These are phyloP conservation scores for Penicillium sp. DNA, from an alignment of 2,329 filamentous ascomycete genomes.

Conservation along the genomic window DNA sequence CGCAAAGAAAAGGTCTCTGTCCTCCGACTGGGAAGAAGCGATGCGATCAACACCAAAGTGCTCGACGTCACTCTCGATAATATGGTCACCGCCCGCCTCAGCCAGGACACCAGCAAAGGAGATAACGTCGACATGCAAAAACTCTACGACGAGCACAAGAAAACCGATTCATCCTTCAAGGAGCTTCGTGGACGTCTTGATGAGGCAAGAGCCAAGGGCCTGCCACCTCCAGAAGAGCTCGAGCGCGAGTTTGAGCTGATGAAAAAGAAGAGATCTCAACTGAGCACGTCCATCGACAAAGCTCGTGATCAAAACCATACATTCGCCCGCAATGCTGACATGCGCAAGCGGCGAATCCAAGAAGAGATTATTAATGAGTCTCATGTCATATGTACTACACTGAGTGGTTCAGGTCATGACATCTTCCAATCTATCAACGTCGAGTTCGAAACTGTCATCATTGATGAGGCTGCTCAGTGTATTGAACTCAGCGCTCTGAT, in stretches of 20 bases:
- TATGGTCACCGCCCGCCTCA: conserved; percentile 74
- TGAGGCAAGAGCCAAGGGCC: conserved; percentile 58
- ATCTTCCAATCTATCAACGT: conserved; percentile 94
- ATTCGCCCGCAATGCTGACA: conserved; percentile 78
- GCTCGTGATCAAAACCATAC: conserved; percentile 84
- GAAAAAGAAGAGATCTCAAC: conserved; percentile 71
- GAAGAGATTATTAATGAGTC: conserved; percentile 88
- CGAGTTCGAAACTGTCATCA: conserved; percentile 97
- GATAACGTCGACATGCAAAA: conserved; percentile 57
- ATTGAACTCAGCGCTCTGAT: conserved; percentile 96
- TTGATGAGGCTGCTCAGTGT: conserved; percentile 97
- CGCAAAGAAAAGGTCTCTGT: conserved; percentile 77
- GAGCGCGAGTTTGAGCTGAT: conserved; percentile 76
- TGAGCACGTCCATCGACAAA: conserved; percentile 82
- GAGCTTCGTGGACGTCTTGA: conserved; percentile 72
- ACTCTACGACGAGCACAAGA: conserved; percentile 70
- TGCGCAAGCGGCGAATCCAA: conserved; percentile 80
- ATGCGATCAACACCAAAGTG: conserved; percentile 88
- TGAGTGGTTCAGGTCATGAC: conserved; percentile 94
- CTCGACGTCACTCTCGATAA: conserved; percentile 92
- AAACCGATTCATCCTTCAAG: conserved; percentile 65
- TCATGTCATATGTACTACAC: conserved; percentile 90
- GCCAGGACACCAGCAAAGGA: conserved; percentile 45
- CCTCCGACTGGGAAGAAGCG: conserved; percentile 83
- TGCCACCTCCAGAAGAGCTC: conserved; percentile 52